Evolutionary conservation across 176 grass and related monocot species (phyloP), one percentile per base, ranked within the genome.

Genomic region (Aegilops sharonensis): DNA sequence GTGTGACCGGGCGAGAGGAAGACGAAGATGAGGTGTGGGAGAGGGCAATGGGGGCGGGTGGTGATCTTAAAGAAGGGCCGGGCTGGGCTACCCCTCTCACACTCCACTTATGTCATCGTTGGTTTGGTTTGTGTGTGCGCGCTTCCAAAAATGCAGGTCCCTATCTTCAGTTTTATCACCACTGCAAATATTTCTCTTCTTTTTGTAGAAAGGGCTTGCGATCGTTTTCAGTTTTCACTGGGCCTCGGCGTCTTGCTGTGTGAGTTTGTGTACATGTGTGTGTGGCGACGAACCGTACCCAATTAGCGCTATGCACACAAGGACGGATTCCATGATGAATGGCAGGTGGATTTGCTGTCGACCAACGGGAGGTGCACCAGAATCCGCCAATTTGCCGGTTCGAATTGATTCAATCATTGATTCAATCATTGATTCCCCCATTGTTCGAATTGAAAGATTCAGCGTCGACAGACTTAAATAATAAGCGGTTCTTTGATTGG

Each of bases 11-110:
- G 68, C 39, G 15, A 23, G 68, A 62, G 43, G 72, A 77, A 36
- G 72, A 84, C 8, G 45, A 36, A 1, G 60, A 15, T 50, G 27
- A 18, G 69, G 29, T 32, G 87, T 48, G 5, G 47, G 35, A 60
- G 69, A 30, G 29, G 50, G 47, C 35, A 56, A 30, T 31, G 85
- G 29, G 40, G 68, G 85, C 68, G 85, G 64, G 85, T 71, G 82
- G 78, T 64, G 82, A 85, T 91, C 81, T 85, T 91, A 88, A 91
- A 91, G 81, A 75, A 81, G 77, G 69, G 43, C 43, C 11, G 43
- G 39, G 37, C 40, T 1, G 40, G 43, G 43, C 43, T 6, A 4
- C 5, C 48, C 48, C 74, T 72, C 83, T 32, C 76, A 2, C 17
- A 14, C 72, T 13, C 24, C 43, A 29, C 24, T 85, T 82, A 88